Base-by-base conservation (phyloP, 768 basidiomycete species). In the Boletus huronensis region DNA sequence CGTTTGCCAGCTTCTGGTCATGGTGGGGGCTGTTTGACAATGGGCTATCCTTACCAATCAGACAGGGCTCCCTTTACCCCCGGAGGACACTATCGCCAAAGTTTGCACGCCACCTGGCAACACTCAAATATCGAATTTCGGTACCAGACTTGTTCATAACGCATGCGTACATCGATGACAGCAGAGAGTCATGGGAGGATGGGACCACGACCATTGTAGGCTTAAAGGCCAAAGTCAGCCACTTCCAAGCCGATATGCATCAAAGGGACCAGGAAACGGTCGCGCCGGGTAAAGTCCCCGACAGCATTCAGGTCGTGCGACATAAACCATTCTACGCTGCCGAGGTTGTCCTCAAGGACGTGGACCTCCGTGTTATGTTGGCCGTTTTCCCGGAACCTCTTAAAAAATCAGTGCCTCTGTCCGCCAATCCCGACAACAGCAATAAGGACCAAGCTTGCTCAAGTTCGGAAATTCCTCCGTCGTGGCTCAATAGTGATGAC, bases 11-110 rank as follows among this genome's bases (percentile, higher is more conserved):
- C 69, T 98, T 98, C 73, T 91, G 88, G 82, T 80, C 87, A 1
- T 97, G 94, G 95, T 95, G 90, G 82, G 76, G 78, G 36, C 75
- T 94, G 5, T 98, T 98, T 64, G 87, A 94, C 64, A 77, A 83
- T 48, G 78, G 78, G 10, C 73, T 92, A 55, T 85, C 90, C 1
- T 76, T 96, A 9, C 93, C 93, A 1, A 88, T 94, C 42, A 85
- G 93, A 9, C 91, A 95, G 64, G 95, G 95, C n/a, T 79, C 77
- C 13, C 84, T 88, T 44, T 93, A 88, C 71, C 85, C 87, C 2
- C 75, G 77, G 40, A 82, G 85, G 26, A 79, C 79, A 1, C 77
- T 85, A 13, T 88, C 92, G 0, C 90, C 90, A 13, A 97, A 97
- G 72, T 85, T 98, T 63, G 85, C 91, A 35, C 82, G 86, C 35